A percentile compares a stretch with the other conserved stretches of the same genome.
Conservation (phyloP, 2,329 filamentous ascomycete species). For the Capronia coronata region DNA sequence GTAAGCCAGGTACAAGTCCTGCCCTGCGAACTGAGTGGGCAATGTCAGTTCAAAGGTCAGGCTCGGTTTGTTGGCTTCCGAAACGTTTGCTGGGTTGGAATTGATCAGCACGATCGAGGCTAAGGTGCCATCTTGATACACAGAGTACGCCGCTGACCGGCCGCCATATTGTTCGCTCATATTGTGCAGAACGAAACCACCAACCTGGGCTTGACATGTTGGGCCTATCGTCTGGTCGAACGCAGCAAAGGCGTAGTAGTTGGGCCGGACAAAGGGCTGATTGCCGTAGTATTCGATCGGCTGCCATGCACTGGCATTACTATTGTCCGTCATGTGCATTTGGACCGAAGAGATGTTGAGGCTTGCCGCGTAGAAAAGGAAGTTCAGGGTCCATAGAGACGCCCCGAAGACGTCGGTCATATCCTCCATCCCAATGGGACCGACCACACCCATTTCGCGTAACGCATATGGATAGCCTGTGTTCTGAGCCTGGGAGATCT, state of each 20-base stretch:
- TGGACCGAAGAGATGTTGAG: slow-evolving; percentile 45
- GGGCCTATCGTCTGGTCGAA: slow-evolving; percentile 46
- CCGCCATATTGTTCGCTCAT: slow-evolving; percentile 36
- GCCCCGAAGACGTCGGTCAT: slow-evolving; percentile 47
- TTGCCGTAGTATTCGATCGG: slow-evolving; percentile 39
- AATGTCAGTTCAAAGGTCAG: slow-evolving; percentile 41
- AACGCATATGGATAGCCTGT: slow-evolving; percentile 45
- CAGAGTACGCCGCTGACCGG: slow-evolving; percentile 40
- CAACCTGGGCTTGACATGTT: slow-evolving; percentile 43
- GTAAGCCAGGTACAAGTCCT: slow-evolving; percentile 43
- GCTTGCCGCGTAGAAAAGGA: slow-evolving; percentile 45
- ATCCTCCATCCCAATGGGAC: slow-evolving; percentile 43
- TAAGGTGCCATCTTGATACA: slow-evolving; percentile 41
- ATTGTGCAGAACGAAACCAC: slow-evolving; percentile 31
- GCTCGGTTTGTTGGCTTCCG: slow-evolving; percentile 35
- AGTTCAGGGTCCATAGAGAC: slow-evolving; percentile 49
- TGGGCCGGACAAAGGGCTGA: slow-evolving; percentile 42
- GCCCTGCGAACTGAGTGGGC: slow-evolving; percentile 35
- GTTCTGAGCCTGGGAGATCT: slow-evolving; percentile 38
- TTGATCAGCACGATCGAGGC: slow-evolving; percentile 45
- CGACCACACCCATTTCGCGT: slow-evolving; percentile 48
- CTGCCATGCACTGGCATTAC: slow-evolving; percentile 47
- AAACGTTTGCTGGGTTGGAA: slow-evolving; percentile 39
- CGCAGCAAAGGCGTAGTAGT: slow-evolving; percentile 49
- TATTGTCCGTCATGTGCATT: slow-evolving; percentile 52